Base-by-base conservation (phyloP, 2,329 filamentous ascomycete species). In the Aspergillus sergii region DNA sequence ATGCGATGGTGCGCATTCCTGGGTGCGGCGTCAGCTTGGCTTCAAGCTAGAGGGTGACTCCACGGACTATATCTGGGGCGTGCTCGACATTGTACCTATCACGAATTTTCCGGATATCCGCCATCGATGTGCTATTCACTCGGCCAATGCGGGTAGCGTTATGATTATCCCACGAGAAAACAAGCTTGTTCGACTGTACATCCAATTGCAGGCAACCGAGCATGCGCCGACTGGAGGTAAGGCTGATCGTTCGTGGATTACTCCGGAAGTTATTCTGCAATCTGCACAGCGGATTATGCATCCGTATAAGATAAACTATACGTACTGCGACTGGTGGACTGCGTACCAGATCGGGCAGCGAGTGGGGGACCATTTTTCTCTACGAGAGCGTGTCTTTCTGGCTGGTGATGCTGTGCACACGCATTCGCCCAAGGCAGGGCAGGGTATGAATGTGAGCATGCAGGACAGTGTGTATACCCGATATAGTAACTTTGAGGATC, bases 361-460 rank as follows among this genome's bases (percentile, higher is more conserved):
- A 7, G 84, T 90, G 0, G 86, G 85, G 4, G 83, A 81, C 1
- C 79, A 82, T 48, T 90, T 89, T 73, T 84, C 82, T 46, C 80
- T 81, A 8, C 76, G 80, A 14, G 82, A 85, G 28, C 83, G 88
- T 4, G 82, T 93, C 11, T 93, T 93, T 72, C 80, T 92, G 5
- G 88, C 89, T 0, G 90, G 90, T 2, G 90, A 91, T 74, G 89
- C 88, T 1, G 85, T 86, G 1, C 82, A 84, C 68, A 86, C 83
- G 1, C 82, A 84, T 68, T 69, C 66, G 2, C 70, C 70, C 3
- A 73, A 71, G 41, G 70, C 67, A 2, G 71, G 71, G n/a, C 88
- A 91, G 71, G 89, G 89, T 14, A 91, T 91, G 88, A 92, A 92
- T 68, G 85, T 90, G 2, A 86, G 82, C 34, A 89, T 92, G 86